Evolutionary conservation across 306 rosid species (phyloP), one percentile per base, ranked within the genome.

Genomic region (Trifolium subterraneum): DNA sequence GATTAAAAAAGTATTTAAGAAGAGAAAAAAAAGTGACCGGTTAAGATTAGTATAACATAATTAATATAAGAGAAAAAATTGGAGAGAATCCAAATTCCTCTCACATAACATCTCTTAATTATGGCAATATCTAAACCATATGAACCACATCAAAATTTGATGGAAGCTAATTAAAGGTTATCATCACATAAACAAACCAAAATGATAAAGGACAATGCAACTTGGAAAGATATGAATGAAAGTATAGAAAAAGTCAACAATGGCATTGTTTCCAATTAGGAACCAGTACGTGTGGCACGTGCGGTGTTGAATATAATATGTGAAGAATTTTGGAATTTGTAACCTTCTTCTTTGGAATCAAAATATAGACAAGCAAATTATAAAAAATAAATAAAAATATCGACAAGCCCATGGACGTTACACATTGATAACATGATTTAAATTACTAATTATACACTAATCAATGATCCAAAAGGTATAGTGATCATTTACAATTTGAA

Each of bases 401-500:
- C 2, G 29, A 25, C 29, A 25, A 25, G 29, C 4, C 5, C 68
- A 64, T 10, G 61, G 36, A 68, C 59, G 15, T 44, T 72, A 55
- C 19, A 25, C 19, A 22, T 52, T 4, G 25, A 9, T 19, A 19
- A 19, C n/a, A n/a, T n/a, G 23, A 8, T 18, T 18, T 51, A 51
- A n/a, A n/a, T n/a, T n/a, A n/a, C n/a, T 42, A 42, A 10, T 9
- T 13, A 15, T 31, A 7, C 42, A 18, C 22, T 16, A 10, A 69
- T 51, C 45, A 51, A 35, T 72, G 62, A 72, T 48, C 71, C 33
- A 13, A 41, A 62, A 50, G 64, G 38, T 56, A 10, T 18, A 47
- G 20, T 71, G 62, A 54, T 39, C 71, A 65, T 76, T 73, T 77
- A 79, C 81, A 78, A 61, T 79, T 70, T 74, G 86, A 81, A 81